A percentile compares a stretch with the other conserved stretches of the same genome.
These are phyloP conservation scores for Solanum microdontum DNA, from an alignment of 257 asterid species.

Conservation along the genomic window DNA sequence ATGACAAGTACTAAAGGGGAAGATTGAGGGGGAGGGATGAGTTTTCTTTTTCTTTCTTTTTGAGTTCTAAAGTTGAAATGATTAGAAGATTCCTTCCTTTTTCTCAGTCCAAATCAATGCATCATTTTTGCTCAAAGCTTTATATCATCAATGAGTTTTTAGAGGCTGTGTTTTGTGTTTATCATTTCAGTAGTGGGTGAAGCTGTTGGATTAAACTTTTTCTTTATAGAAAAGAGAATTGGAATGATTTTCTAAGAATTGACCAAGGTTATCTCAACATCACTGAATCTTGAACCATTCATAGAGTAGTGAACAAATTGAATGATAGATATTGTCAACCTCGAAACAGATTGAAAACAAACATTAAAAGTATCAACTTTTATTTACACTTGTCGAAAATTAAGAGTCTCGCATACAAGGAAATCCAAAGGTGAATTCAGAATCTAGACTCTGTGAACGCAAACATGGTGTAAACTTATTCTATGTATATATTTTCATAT, in stretches of 20 bases:
- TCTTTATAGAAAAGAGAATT: background rate
- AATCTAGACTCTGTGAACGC: background rate
- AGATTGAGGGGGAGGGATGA: background rate
- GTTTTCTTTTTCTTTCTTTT: background rate
- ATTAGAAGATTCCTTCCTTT: slow-evolving; percentile 8
- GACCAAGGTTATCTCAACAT: slow-evolving; percentile 1
- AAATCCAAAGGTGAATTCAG: background rate
- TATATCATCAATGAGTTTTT: background rate
- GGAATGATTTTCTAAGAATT: background rate
- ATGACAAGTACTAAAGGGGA: background rate
- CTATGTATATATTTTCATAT: background rate
- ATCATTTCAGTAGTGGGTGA: slow-evolving; percentile 15
- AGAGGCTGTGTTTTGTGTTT: slow-evolving; percentile 8
- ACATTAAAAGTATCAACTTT: background rate
- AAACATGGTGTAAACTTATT: background rate
- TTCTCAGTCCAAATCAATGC: slow-evolving; percentile 1
- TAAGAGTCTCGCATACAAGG: background rate
- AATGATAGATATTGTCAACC: background rate
- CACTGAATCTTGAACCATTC: slow-evolving; percentile 1
- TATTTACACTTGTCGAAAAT: background rate
- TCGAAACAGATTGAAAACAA: background rate
- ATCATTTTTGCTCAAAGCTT: background rate
- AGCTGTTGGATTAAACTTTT: slow-evolving; percentile 3
- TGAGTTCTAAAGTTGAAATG: slow-evolving; percentile 11
- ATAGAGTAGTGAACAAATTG: background rate